These are phyloP conservation scores for Chlamydomonas reinhardtii DNA, from an alignment of 163 green algal genomes.

Conservation along the genomic window DNA sequence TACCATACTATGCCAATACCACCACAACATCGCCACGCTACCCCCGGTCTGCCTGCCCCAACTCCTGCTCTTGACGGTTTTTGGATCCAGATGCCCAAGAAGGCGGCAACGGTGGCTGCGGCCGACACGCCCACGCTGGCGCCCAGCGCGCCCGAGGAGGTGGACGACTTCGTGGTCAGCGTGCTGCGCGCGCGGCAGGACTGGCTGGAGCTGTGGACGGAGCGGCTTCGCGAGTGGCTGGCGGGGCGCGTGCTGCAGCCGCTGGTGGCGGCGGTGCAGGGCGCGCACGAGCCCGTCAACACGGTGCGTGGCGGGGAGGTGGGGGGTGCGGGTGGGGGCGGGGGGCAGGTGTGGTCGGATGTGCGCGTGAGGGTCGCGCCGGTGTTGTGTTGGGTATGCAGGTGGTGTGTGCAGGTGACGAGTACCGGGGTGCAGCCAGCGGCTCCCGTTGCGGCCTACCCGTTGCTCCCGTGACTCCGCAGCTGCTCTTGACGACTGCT, in stretches of 20 bases:
- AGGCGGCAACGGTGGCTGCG: slow-evolving; percentile 4
- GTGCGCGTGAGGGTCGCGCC: neutral
- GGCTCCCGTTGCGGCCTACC: too few relatives aligned
- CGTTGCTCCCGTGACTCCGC: too few relatives aligned
- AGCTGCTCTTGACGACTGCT: too few relatives aligned
- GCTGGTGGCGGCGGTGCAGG: slow-evolving; percentile 44
- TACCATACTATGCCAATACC: too few relatives aligned
- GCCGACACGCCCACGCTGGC: slow-evolving; percentile 22
- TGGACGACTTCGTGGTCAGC: slow-evolving; percentile 47
- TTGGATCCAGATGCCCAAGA: slow-evolving; percentile 49
- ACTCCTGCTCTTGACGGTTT: too few relatives aligned
- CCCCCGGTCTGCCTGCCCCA: too few relatives aligned
- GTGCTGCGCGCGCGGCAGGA: slow-evolving; percentile 46
- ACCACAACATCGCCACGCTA: too few relatives aligned
- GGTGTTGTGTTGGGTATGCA: neutral
- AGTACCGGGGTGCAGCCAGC: too few relatives aligned
- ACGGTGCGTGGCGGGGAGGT: neutral
- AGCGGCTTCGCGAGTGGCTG: slow-evolving; percentile 84
- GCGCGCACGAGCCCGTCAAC: slow-evolving; percentile 41
- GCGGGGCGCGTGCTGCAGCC: slow-evolving; percentile 61
- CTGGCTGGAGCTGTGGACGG: slow-evolving; percentile 64
- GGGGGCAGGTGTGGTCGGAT: neutral
- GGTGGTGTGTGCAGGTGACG: too few relatives aligned
- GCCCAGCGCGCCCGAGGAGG: slow-evolving; percentile 44
- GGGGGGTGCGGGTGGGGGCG: neutral